Base-by-base conservation (phyloP, 345 rosid species). In the Eucalyptus polyanthemos region DNA sequence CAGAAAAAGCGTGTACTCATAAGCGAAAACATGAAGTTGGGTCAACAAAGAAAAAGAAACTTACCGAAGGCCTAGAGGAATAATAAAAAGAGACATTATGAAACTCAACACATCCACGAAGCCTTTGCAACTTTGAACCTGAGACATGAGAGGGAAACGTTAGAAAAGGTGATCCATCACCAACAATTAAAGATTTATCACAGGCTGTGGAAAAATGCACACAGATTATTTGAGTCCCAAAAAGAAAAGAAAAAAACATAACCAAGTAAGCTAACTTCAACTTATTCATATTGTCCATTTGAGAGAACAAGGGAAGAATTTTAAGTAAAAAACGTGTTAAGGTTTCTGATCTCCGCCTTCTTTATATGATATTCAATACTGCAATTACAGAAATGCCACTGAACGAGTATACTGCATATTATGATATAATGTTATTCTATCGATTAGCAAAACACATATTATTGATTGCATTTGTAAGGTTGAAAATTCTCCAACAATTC, bases 1-100 rank as follows among this genome's bases (percentile, higher is more conserved):
- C 76, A 65, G 76, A 65, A 65, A 34, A n/a, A 65, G 76, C 11
- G 0, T 65, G 76, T 65, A 65, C 34, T 65, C 21, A 15, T n/a
- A 47, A 50, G 72, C 21, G 15, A 62, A 45, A 34, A 14, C 44
- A 47, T 50, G 50, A 22, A 65, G 25, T 86, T 51, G 65, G 87
- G 25, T 50, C 65, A 50, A 45, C 62, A 86, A 86, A 86, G 27
- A 86, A 50, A 86, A n/a, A 88, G 40, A 88, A 89, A 65, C 88
- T 86, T 93, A 96, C 98, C 92, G 86, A 93, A 80, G 86, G 92
- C 92, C 99, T 94, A 85, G 97, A 93, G 86, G 96, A 91, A 92
- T 97, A 97, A 91, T 88, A 87, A 88, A 97, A 97, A 22, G 97
- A 94, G 31, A 95, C 94, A 91, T 96, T 88, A 86, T 90, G 90